Evolutionary conservation across 2,329 filamentous ascomycete genomes (phyloP).

Genomic region (Aspergillus pseudoterreus): DNA sequence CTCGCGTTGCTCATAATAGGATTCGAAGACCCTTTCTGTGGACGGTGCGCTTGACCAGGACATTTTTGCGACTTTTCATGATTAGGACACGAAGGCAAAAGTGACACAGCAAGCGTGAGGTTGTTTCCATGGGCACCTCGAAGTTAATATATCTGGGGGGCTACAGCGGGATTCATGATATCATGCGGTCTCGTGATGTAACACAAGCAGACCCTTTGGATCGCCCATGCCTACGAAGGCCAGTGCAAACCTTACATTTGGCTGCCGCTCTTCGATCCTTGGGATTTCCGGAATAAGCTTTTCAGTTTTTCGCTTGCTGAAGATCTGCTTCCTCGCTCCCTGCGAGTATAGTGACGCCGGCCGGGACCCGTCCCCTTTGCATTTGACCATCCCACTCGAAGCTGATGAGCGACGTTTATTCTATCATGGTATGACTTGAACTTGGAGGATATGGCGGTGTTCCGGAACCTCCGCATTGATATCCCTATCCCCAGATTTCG

Average conservation of each 20-base stretch:
- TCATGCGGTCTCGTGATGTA: neutral
- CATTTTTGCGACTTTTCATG: neutral
- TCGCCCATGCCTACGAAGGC: too few species aligned
- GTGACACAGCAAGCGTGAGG: neutral
- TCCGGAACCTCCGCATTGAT: constrained; percentile 11
- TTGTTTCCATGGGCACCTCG: neutral
- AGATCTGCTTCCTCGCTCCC: neutral
- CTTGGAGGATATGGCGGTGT: constrained; percentile 1
- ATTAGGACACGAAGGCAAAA: neutral
- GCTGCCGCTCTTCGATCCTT: neutral
- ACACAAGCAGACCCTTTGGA: neutral
- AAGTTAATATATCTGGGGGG: neutral
- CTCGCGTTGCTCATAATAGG: neutral
- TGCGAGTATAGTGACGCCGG: neutral
- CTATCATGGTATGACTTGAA: neutral
- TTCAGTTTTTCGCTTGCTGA: constrained; percentile 6
- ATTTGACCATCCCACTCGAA: neutral
- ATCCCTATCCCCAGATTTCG: constrained; percentile 6
- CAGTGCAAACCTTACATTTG: too few species aligned
- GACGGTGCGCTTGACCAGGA: neutral
- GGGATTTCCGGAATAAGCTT: neutral
- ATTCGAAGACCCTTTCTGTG: neutral
- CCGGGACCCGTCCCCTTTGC: neutral
- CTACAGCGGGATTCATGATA: neutral
- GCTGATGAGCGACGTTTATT: neutral